Percentiles rank a stretch among this genome's conserved stretches.
These are phyloP conservation scores for Smallanthus sonchifolius DNA, from an alignment of 129 eudicot genomes.

Conservation along the genomic window DNA sequence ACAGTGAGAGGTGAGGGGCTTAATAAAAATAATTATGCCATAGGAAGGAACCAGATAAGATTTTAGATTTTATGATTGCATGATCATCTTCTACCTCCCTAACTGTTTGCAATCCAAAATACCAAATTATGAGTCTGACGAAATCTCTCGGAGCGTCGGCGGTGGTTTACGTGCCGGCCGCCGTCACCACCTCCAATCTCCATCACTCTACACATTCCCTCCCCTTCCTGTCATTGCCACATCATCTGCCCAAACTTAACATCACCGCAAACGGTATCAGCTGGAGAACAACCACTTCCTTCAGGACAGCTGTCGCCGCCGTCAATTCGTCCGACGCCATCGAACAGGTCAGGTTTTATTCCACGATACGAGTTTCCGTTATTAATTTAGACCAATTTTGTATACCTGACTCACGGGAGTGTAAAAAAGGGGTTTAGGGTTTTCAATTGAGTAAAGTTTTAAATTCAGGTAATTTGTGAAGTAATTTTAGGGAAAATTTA, in stretches of 20 bases:
- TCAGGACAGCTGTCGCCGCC: slow-evolving; percentile 58
- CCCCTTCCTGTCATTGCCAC: slow-evolving; percentile 24
- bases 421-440: slow-evolving; percentile 15
- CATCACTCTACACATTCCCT: slow-evolving; percentile 30
- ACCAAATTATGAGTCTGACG: slow-evolving; percentile 26
- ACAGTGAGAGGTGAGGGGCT: not conserved
- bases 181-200: slow-evolving; percentile 23
- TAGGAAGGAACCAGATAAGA: slow-evolving; percentile 17
- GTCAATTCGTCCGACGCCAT: slow-evolving; percentile 52
- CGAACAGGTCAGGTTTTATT: slow-evolving; percentile 38
- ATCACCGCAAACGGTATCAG: slow-evolving; percentile 17
- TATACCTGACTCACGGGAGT: not conserved
- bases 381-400: not conserved
- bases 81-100: slow-evolving; percentile 16
- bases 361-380: not conserved
- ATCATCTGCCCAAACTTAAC: slow-evolving; percentile 23
- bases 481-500: not conserved
- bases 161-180: slow-evolving; percentile 23
- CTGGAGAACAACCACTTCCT: slow-evolving; percentile 45
- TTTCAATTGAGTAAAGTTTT: not conserved
- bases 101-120: slow-evolving; percentile 9
- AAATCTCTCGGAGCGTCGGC: slow-evolving; percentile 34
- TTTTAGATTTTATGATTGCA: slow-evolving; percentile 17
- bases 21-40: not conserved
- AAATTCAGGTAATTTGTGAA: slow-evolving; percentile 1